A percentile compares a stretch with the other conserved stretches of the same genome.
Evolutionary conservation across 768 basidiomycete species (phyloP).

Genomic region (Hygrophoropsis aurantiaca): DNA sequence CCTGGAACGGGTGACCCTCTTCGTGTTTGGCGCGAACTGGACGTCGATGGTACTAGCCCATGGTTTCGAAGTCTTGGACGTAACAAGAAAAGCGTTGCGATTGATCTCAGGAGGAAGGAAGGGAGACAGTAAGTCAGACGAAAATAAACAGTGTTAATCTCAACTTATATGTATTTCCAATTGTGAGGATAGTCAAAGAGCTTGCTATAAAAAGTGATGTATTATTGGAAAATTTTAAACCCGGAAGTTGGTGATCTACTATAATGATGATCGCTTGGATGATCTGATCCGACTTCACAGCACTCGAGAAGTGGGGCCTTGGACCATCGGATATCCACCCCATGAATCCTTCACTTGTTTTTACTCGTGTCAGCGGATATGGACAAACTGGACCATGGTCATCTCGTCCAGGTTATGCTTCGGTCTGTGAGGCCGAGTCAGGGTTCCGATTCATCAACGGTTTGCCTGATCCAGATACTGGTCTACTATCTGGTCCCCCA

Average conservation of each 20-base stretch:
- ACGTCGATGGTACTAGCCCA: conserved; percentile 68
- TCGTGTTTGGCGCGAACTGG: conserved; percentile 70
- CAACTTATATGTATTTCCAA: background rate
- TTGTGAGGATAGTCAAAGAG: conserved; percentile 53
- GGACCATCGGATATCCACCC: conserved; percentile 59
- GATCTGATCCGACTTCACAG: conserved; percentile 35
- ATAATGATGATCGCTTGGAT: no score
- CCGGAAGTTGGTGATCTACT: conserved; percentile 60
- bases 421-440: conserved; percentile 75
- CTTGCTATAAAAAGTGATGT: conserved; percentile 68
- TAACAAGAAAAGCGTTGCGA: conserved; percentile 74
- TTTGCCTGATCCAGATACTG: conserved; percentile 52
- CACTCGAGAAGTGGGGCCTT: conserved; percentile 68
- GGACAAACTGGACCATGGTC: conserved; percentile 78
- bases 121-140: conserved; percentile 45
- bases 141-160: no score
- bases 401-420: conserved; percentile 67
- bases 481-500: conserved; percentile 57
- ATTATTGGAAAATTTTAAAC: conserved; percentile 71
- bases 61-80: conserved; percentile 74
- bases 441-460: conserved; percentile 77
- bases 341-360: conserved; percentile 86
- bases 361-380: conserved; percentile 82
- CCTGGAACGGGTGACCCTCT: conserved; percentile 64
- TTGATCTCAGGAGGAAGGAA: conserved; percentile 59